phyloP scores from a whole-genome alignment of 2,329 filamentous ascomycete genomes.

The Simplicillium sp. region DNA sequence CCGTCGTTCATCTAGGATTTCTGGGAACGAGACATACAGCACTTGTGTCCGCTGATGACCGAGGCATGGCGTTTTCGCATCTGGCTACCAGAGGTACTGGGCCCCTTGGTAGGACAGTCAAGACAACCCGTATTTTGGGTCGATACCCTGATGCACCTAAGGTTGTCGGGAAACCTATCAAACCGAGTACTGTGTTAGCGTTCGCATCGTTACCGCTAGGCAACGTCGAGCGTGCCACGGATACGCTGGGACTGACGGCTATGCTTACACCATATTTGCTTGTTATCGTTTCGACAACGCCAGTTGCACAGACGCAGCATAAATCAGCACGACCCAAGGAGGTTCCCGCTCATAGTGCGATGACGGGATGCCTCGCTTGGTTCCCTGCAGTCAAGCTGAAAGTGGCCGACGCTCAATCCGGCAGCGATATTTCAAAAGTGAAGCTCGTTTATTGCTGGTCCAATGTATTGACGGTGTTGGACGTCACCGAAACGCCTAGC shows the following conservation, averaged over 20 bases:
- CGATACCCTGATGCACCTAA: slow-evolving; percentile 69
- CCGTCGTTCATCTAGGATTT: slow-evolving; percentile 88
- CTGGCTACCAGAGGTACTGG: slow-evolving; percentile 87
- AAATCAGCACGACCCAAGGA: slow-evolving; percentile 90
- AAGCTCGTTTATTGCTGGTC: slow-evolving; percentile 99
- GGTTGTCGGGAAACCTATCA: slow-evolving; percentile 57
- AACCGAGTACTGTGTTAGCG: slow-evolving; percentile 88
- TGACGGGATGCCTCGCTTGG: slow-evolving; percentile 94
- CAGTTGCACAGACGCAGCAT: slow-evolving; percentile 90
- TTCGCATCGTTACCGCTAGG: slow-evolving; percentile 86
- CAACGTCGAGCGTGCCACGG: slow-evolving; percentile 85
- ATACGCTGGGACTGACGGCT: slow-evolving; percentile 82
- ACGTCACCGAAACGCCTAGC: slow-evolving; percentile 64
- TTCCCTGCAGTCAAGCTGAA: slow-evolving; percentile 94
- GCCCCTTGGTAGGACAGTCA: slow-evolving; percentile 73
- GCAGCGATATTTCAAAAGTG: slow-evolving; percentile 62
- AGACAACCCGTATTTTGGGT: slow-evolving; percentile 82
- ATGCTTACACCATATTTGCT: slow-evolving; percentile 93
- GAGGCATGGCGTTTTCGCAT: slow-evolving; percentile 97
- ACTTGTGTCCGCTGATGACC: slow-evolving; percentile 86
- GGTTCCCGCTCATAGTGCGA: slow-evolving; percentile 75
- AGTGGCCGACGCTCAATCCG: slow-evolving; percentile 54
- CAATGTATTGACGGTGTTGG: slow-evolving; percentile 88
- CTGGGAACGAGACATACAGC: slow-evolving; percentile 89
- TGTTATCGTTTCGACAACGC: slow-evolving; percentile 95